Base-by-base conservation (phyloP, 805 yeast species). In the Ogataea sp. region DNA sequence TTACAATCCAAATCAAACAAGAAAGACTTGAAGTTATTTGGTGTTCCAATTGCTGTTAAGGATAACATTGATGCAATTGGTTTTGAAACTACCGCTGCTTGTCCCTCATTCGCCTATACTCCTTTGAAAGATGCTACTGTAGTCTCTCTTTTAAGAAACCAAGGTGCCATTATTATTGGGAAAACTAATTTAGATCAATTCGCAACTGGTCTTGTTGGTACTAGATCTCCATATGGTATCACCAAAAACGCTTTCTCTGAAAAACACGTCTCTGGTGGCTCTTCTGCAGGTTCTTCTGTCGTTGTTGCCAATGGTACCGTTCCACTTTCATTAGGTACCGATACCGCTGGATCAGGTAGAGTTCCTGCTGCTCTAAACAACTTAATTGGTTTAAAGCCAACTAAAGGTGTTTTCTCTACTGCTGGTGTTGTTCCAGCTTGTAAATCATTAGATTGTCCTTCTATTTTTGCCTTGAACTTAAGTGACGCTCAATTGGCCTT, bases 351-450 rank as follows among this genome's bases (percentile, higher is more conserved):
- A 18, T 86, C 96, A 6, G 97, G 97, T 32, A 76, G 98, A 54
- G 98, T 90, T 25, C 98, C 98, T 21, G 97, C 97, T 20, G 90
- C 88, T 24, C 69, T 90, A 48, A 90, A 90, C 71, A 93, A 93
- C 61, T 64, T 88, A 50, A 74, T 90, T 47, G 97, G 97, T 17
- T 73, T 93, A 48, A 90, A 90, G 62, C 97, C 98, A 29, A 80
- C 97, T 1, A 78, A 78, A 45, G 98, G 98, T 40, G 77, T 77
- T 1, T 80, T 90, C 51, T 84, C 95, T 8, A 78, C 94, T 42
- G 59, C 68, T 4, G 98, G 98, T 45, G 95, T 90, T n/a, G 93
- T 93, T 6, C 97, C 97, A 14, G 97, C 97, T 15, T 90, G 98
- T 64, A 85, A 82, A 58, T 86, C 96, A 1, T 71, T 90, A 39